Evolutionary conservation across 805 yeast species (phyloP).

Genomic region (Saccharomycopsis sp.): DNA sequence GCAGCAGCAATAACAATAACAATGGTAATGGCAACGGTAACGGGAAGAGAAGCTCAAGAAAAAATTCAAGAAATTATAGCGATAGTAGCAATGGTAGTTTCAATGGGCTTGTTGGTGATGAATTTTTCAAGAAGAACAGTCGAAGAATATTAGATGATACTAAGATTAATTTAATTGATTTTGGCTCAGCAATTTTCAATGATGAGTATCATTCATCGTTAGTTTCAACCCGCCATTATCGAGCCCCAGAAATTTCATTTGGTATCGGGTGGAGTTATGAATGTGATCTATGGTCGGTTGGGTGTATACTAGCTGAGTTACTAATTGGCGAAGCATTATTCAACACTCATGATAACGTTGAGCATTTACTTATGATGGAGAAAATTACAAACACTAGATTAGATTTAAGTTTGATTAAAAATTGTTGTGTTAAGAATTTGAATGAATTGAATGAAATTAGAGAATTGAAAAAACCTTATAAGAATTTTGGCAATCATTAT

Average conservation of each 20-base stretch:
- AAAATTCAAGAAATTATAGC: slow-evolving; percentile 22
- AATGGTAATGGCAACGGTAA: neutral
- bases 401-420: slow-evolving; percentile 31
- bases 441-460: slow-evolving; percentile 1
- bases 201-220: slow-evolving; percentile 91
- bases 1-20: neutral
- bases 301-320: slow-evolving; percentile 86
- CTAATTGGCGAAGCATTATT: slow-evolving; percentile 92
- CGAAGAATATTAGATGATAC: slow-evolving; percentile 63
- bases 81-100: neutral
- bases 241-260: slow-evolving; percentile 94
- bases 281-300: slow-evolving; percentile 96
- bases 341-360: slow-evolving; percentile 89
- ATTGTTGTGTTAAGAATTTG: slow-evolving; percentile 23
- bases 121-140: neutral
- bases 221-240: slow-evolving; percentile 90
- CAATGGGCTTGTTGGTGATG: neutral
- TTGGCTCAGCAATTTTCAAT: slow-evolving; percentile 92
- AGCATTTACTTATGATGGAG: slow-evolving; percentile 94
- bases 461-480: slow-evolving; percentile 11
- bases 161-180: slow-evolving; percentile 82
- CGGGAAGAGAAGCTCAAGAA: neutral
- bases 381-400: slow-evolving; percentile 55
- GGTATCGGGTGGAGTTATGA: slow-evolving; percentile 97
- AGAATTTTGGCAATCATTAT: slow-evolving; percentile 15